Evolutionary conservation across 306 rosid genomes (phyloP), one percentile per base, ranked within the genome.

Genomic region (Trifolium pratense): DNA sequence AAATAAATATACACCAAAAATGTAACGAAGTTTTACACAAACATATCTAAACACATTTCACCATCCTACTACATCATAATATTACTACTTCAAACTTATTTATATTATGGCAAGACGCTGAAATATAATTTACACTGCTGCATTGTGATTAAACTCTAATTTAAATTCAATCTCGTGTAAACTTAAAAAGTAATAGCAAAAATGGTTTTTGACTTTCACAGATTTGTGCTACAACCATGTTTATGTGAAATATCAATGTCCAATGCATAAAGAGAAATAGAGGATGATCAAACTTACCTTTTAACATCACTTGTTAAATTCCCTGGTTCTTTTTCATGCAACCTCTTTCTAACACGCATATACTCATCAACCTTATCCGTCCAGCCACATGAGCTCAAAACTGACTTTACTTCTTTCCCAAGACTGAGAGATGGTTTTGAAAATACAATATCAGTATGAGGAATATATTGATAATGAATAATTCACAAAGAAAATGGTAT

Each of bases 351-450:
- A 25, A 91, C 80, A 49, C 72, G 71, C 97, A 95, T 90, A 78
- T 70, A 90, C 57, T 70, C 85, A 69, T 32, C 68, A 39, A 92
- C 93, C 64, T 74, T 71, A 61, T 90, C 92, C 17, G 75, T 37
- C 97, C 97, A 95, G 52, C 97, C 97, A 69, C 97, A 88, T 49
- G 96, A 86, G 62, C 66, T 82, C 84, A 95, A 80, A 80, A 76
- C 84, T 53, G 97, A 88, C 52, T 72, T 79, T 18, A 90, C 91
- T 74, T 90, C 89, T 71, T 83, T 79, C 75, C 46, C 70, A 76
- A 95, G 96, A 66, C 99, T 95, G 78, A 57, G 43, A 56, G 66
- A 51, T 45, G 59, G 39, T 71, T 80, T 64, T 29, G 66, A 67
- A 72, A 81, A 64, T 57, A 66, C 7, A 52, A 12, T 18, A 78